Evolutionary conservation across 805 yeast genomes (phyloP), one percentile per base, ranked within the genome.

Genomic region (Saccharomycopsis sp.): DNA sequence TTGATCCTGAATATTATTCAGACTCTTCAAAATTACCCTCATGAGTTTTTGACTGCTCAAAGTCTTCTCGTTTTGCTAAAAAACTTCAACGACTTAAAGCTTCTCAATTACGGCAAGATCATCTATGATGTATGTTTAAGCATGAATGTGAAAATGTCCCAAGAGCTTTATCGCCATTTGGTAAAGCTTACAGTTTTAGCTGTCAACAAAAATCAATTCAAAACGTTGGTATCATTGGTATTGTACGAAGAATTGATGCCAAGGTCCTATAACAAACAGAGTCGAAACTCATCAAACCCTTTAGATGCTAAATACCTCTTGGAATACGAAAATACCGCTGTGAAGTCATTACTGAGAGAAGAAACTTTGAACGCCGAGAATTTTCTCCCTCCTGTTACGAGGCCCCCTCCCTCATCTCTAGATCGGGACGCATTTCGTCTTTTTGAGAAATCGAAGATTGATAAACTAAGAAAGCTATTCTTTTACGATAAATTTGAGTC

Each of bases 11-110:
- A 44, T 7, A 44, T 44, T 20, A 16, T 44, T 8, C 21, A 5
- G 48, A 44, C 12, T 44, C 21, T 44, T 7, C 48, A 44, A 5
- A 44, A 44, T 12, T 12, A 44, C 21, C 48, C 48, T 44, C 37
- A 54, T 21, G 57, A 54, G 24, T 48, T 48, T 29, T 54, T 54
- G 21, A 47, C 18, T 14, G 53, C 51, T 15, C 23, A 54, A 24
- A n/a, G 23, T 23, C 16, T 54, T 3, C 34, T 47, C 4, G 24
- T 20, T 16, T 34, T 54, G 15, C 24, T 54, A 5, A 21, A 20
- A 21, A 37, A 48, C 21, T 54, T 54, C 34, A 47, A 54, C 20
- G 20, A 48, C n/a, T 21, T 20, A 18, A 34, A 18, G 7, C 24
- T 54, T 18, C 24, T 47, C 41, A 34, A 54, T 2, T 47, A 54